phyloP scores from a whole-genome alignment of 2,329 filamentous ascomycete genomes.

The Fusarium burgessii region DNA sequence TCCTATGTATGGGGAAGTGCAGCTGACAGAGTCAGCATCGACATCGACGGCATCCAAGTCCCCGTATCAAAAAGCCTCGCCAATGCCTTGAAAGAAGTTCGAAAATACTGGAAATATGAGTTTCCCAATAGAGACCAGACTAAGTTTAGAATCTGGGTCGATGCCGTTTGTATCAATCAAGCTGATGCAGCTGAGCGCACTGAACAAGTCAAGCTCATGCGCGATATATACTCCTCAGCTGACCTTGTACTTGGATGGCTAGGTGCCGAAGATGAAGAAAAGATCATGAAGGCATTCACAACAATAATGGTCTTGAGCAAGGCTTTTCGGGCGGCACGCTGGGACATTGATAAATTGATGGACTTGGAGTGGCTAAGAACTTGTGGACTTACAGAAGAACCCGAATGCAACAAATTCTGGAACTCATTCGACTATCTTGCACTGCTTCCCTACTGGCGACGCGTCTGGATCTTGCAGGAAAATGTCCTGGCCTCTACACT shows the following conservation, averaged over 20 bases:
- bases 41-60: not conserved
- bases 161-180: conserved; percentile 7
- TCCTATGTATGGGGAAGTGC: not conserved
- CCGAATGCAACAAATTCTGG: not conserved
- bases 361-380: not conserved
- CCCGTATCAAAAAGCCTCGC: not conserved
- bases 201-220: conserved; percentile 21
- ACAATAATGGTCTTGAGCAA: not conserved
- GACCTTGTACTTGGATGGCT: conserved; percentile 9
- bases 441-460: not conserved
- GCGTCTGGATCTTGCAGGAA: conserved; percentile 1
- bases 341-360: not conserved
- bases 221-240: conserved; percentile 3
- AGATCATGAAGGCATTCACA: not conserved
- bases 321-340: not conserved
- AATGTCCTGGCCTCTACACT: conserved; percentile 3
- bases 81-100: not conserved
- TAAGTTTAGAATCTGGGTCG: conserved; percentile 7
- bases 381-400: not conserved
- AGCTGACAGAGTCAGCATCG: not conserved
- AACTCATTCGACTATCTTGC: not conserved
- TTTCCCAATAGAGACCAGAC: conserved; percentile 1
- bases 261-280: not conserved
- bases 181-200: not conserved
- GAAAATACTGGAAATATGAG: not conserved